Evolutionary conservation across 1,139 yeast species (phyloP), one percentile per base, ranked within the genome.

Genomic region (Geotrichum bryndzae): DNA sequence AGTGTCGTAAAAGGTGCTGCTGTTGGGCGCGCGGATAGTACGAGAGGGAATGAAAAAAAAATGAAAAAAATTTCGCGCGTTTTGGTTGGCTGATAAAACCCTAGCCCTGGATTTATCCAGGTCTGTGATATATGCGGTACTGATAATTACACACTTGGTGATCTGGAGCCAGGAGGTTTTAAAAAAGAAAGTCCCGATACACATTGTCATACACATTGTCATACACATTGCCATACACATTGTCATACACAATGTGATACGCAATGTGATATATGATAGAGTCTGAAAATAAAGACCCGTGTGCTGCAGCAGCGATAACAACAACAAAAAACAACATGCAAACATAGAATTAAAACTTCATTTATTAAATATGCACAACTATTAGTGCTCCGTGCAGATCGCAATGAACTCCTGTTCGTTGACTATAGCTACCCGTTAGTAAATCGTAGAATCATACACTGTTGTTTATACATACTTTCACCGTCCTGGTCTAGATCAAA

Each of bases 401-500:
- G 89, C 88, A 65, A 90, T 89, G 74, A 94, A 95, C 77, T 95
- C 99, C 66, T 90, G 94, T 71, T 90, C 95, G 69, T 87, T 88
- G 68, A 95, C 82, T 80, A 68, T 18, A 61, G 45, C 53, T n/a
- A 4, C 7, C 5, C 22, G 58, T 59, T 61, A 58, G 61, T 54
- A 59, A 54, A 10, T 23, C 18, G 15, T 31, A 5, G 23, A 13
- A n/a, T 41, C 11, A 13, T 18, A 41, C n/a, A 41, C 2, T 11
- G 5, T 23, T 10, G 13, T 53, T 33, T 51, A 25, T 33, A 60
- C 65, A 23, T 53, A 79, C 82, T 91, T 68, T 89, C 97, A 57
- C 98, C 99, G 73, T 95, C 99, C 66, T 90, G 96, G 73, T 95
- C 98, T 63, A 94, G 77, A 75, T 95, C 99, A 72, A 95, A 95